Evolutionary conservation across 176 grass and related monocot genomes (phyloP).

Genomic region (Urochloa ruziziensis): DNA sequence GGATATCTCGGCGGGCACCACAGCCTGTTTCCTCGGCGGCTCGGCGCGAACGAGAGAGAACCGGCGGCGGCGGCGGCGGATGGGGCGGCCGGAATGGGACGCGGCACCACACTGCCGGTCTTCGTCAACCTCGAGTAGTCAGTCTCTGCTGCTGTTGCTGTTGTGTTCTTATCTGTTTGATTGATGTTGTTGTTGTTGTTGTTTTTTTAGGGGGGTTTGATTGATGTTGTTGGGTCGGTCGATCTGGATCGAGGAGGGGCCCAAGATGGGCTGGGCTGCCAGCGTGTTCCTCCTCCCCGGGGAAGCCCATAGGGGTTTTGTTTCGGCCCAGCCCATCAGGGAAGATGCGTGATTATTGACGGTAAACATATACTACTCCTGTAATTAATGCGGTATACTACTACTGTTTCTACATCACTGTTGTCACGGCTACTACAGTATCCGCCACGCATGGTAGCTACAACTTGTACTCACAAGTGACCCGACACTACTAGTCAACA

Average conservation of each 20-base stretch:
- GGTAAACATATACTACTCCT: background rate
- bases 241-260: background rate
- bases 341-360: background rate
- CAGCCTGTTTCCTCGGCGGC: too few relatives aligned
- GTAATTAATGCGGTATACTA: too few relatives aligned
- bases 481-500: background rate
- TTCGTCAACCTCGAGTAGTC: background rate
- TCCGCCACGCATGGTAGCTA: background rate
- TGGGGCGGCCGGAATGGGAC: background rate
- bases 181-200: background rate
- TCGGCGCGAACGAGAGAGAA: too few relatives aligned
- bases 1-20: background rate
- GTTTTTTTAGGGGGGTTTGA: background rate
- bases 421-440: background rate
- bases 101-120: background rate
- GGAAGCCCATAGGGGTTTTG: background rate
- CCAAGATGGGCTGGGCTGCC: too few relatives aligned
- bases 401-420: too few relatives aligned
- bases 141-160: too few relatives aligned
- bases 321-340: background rate
- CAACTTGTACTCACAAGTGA: background rate
- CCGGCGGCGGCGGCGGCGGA: too few relatives aligned
- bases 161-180: background rate
- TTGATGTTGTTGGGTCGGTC: background rate
- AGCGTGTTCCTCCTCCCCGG: too few relatives aligned